Base-by-base conservation (phyloP, 768 basidiomycete genomes). In the Candolleomyces eurysporus region DNA sequence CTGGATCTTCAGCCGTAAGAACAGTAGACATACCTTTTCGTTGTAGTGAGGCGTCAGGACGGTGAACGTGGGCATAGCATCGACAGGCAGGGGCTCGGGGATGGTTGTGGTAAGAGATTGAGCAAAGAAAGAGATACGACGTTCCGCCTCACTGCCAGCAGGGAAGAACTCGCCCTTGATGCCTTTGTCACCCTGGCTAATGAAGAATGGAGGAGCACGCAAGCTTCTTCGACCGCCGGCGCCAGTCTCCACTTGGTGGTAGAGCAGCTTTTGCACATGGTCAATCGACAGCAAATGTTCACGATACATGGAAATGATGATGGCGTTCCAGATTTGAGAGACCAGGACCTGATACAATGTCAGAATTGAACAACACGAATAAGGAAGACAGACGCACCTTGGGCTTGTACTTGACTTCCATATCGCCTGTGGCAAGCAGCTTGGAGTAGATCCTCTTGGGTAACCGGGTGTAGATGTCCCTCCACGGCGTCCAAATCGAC, bases 41-140 rank as follows among this genome's bases (percentile, higher is more conserved):
- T 91, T 97, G 74, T 99, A 99, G 76, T 99, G 97, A 14, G 97
- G 97, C 0, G 95, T 97, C 58, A 99, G 79, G 22, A 99, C 96
- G 49, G 97, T 98, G 81, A 99, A 99, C 0, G 96, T 98, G 2
- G 97, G 97, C 97, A 99, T 98, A n/a, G 95, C 92, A 73, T 98
- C 96, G 48, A 99, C 94, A 14, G 96, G 94, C 39, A 98, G 76
- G 8, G 97, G 91, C 66, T 93, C 90, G 19, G 96, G 97, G 55
- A 98, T 87, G 52, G 88, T 82, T n/a, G 95, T 97, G 6, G 97
- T 98, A 67, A 99, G 82, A 5, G 94, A 96, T 75, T 98, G 96
- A 30, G 97, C 94, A 72, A 98, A 98, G 87, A 98, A 99, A 19
- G 96, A 98, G 68, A 99, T 98, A 56, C 97, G 86, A 54, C 97